phyloP scores from a whole-genome alignment of 805 yeast genomes.

The Candida maris region DNA sequence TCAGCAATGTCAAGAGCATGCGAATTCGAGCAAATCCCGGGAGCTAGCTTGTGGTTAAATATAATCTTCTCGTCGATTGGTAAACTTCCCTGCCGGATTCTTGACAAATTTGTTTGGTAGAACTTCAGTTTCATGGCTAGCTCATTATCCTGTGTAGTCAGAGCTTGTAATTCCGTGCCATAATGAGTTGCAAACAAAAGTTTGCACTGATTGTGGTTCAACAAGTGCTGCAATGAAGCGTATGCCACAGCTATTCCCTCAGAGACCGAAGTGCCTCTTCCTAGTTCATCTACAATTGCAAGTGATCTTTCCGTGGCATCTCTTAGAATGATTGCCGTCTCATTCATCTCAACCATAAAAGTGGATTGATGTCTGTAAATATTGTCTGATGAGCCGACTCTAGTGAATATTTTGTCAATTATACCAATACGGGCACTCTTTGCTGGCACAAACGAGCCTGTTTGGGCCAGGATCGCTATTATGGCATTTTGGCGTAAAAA shows the following conservation, averaged over 20 bases:
- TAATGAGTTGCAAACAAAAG: slow-evolving; percentile 90
- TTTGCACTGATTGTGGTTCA: slow-evolving; percentile 55
- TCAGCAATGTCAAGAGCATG: slow-evolving; percentile 76
- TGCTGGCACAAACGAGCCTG: slow-evolving; percentile 75
- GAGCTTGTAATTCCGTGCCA: slow-evolving; percentile 48
- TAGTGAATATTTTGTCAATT: slow-evolving; percentile 73
- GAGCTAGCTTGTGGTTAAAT: slow-evolving; percentile 54
- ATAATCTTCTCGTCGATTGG: slow-evolving; percentile 32
- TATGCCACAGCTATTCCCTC: slow-evolving; percentile 87
- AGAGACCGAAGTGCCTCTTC: slow-evolving; percentile 80
- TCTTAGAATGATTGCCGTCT: slow-evolving; percentile 65
- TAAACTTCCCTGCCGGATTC: slow-evolving; percentile 11
- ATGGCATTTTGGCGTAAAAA: slow-evolving; percentile 71
- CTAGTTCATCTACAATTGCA: slow-evolving; percentile 83
- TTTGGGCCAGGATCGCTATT: slow-evolving; percentile 64
- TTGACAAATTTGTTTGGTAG: slow-evolving; percentile 24
- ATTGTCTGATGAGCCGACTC: slow-evolving; percentile 85
- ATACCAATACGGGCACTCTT: slow-evolving; percentile 58
- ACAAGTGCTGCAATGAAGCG: slow-evolving; percentile 61
- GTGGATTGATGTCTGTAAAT: slow-evolving; percentile 77
- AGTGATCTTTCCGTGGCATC: slow-evolving; percentile 65
- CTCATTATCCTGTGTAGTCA: slow-evolving; percentile 34
- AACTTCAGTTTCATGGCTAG: slow-evolving; percentile 23
- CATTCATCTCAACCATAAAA: slow-evolving; percentile 90
- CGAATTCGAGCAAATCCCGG: slow-evolving; percentile 71